phyloP scores from a whole-genome alignment of 1,284 basidiomycete species.

The Ganoderma resinaceum region DNA sequence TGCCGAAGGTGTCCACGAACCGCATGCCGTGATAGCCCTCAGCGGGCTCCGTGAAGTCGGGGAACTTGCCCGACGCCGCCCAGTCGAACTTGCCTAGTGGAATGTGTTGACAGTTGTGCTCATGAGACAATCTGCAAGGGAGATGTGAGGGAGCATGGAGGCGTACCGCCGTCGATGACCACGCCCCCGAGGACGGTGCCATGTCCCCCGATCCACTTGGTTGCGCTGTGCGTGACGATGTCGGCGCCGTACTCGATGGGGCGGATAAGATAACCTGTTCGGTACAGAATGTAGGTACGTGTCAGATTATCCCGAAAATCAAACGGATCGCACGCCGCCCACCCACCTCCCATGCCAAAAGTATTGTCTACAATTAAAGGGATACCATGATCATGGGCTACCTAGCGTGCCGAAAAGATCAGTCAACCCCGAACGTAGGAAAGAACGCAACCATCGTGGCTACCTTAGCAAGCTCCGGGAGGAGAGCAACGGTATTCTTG shows the following conservation, averaged over 20 bases:
- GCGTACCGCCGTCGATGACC: slow-evolving; percentile 74
- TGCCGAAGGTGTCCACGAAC: slow-evolving; percentile 79
- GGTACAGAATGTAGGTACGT: neutral
- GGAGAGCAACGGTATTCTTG: slow-evolving; percentile 76
- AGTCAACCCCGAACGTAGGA: slow-evolving; percentile 19
- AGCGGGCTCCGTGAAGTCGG: slow-evolving; percentile 81
- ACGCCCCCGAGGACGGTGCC: slow-evolving; percentile 89
- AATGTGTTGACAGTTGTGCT: too few species aligned
- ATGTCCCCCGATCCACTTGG: slow-evolving; percentile 93
- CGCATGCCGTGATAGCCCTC: slow-evolving; percentile 86
- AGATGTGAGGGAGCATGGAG: neutral
- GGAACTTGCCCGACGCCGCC: slow-evolving; percentile 79
- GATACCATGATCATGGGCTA: slow-evolving; percentile 76
- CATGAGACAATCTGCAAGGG: neutral
- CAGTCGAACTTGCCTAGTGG: slow-evolving; percentile 83
- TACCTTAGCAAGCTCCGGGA: slow-evolving; percentile 78
- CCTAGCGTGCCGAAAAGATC: slow-evolving; percentile 23
- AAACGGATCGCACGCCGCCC: too few species aligned
- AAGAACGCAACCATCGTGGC: neutral
- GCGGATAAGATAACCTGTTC: slow-evolving; percentile 68
- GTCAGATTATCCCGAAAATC: neutral
- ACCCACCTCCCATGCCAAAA: slow-evolving; percentile 79
- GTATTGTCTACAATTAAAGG: slow-evolving; percentile 92
- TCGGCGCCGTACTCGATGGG: slow-evolving; percentile 84
- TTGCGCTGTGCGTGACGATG: slow-evolving; percentile 87